Conservation (phyloP, 345 rosid species). For the Eucalyptus tenuipes region DNA sequence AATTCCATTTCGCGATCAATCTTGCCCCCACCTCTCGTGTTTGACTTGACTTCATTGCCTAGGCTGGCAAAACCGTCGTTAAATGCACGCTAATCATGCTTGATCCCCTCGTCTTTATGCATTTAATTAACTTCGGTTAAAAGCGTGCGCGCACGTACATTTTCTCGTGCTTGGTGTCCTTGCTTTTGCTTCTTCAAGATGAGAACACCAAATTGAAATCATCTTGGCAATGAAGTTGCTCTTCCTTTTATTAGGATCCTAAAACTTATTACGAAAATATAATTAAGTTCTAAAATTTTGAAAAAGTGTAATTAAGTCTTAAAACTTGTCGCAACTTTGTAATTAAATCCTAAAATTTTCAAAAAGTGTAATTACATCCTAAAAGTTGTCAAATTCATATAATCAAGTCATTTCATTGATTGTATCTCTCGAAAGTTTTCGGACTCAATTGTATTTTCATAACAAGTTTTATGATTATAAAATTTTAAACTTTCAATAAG, state of each 20-base stretch:
- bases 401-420: too few species aligned
- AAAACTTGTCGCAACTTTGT: rapidly evolving
- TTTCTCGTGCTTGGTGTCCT: not conserved
- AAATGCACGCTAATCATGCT: not conserved
- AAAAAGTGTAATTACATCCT: too few species aligned
- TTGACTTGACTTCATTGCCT: not conserved
- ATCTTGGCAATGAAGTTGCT: not conserved
- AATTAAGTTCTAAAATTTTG: too few species aligned
- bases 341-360: rapidly evolving
- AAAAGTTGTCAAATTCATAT: too few species aligned
- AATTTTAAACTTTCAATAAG: too few species aligned
- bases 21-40: not conserved
- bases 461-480: too few species aligned
- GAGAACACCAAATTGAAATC: not conserved
- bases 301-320: rapidly evolving
- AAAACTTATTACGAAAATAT: rapidly evolving
- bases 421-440: too few species aligned
- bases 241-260: not conserved
- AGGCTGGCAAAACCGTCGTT: not conserved
- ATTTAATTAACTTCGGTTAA: not conserved
- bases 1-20: not conserved
- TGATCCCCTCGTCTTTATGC: not conserved
- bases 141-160: not conserved
- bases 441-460: rapidly evolving
- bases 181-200: not conserved